These are phyloP conservation scores for Drosera capensis DNA, from an alignment of 148 eudicot species.

Conservation along the genomic window DNA sequence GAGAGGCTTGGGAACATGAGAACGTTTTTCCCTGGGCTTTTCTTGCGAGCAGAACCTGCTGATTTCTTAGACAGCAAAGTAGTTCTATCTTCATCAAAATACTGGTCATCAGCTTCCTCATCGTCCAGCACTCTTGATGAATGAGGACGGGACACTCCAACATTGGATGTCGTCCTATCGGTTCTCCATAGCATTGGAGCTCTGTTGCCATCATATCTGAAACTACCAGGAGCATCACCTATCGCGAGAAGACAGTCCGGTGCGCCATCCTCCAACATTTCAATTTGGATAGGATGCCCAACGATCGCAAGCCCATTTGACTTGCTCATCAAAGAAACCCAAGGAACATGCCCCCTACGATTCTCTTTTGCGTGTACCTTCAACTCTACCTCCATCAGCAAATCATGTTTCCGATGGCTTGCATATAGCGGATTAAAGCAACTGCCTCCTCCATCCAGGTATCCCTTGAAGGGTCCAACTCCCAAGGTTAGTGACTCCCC, in stretches of 20 bases:
- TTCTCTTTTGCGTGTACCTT: slow-evolving; percentile 65
- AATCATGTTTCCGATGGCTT: slow-evolving; percentile 27
- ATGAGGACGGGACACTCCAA: slow-evolving; percentile 46
- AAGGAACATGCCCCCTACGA: slow-evolving; percentile 80
- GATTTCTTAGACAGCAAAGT: slow-evolving; percentile 16
- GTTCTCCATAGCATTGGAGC: slow-evolving; percentile 54
- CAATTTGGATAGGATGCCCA: slow-evolving; percentile 87
- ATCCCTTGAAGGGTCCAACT: slow-evolving; percentile 28
- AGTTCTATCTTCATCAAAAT: slow-evolving; percentile 24
- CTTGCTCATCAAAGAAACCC: slow-evolving; percentile 88
- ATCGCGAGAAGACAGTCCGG: slow-evolving; percentile 35
- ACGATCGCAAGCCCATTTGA: slow-evolving; percentile 78
- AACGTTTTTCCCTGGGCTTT: slow-evolving; percentile 9
- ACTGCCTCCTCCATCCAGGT: slow-evolving; percentile 38
- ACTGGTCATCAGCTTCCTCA: slow-evolving; percentile 19
- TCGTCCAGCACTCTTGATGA: slow-evolving; percentile 25
- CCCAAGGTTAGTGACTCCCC: slow-evolving; percentile 51
- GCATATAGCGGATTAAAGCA: slow-evolving; percentile 25
- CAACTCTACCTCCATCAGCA: slow-evolving; percentile 73
- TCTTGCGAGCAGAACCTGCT: slow-evolving; percentile 14
- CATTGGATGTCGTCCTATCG: slow-evolving; percentile 61
- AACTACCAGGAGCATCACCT: slow-evolving; percentile 14
- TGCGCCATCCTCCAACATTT: slow-evolving; percentile 56
- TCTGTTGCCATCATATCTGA: slow-evolving; percentile 9
- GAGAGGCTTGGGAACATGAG: slow-evolving; percentile 13